phyloP scores from a whole-genome alignment of 306 rosid genomes.

The Trichosanthes truncata region DNA sequence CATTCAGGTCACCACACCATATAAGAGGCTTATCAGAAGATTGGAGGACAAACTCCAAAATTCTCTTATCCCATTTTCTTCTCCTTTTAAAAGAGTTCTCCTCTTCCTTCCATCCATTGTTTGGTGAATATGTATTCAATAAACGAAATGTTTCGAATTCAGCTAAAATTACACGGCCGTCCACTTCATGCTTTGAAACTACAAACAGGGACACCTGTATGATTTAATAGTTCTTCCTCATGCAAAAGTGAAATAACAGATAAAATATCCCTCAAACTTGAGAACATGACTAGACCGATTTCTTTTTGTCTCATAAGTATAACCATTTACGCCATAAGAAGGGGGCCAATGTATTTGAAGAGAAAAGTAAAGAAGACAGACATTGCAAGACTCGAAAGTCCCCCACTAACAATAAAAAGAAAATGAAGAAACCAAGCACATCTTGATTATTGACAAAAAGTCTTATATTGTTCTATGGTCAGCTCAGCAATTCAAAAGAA shows the following conservation, averaged over 20 bases:
- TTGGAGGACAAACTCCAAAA: constrained; percentile 65
- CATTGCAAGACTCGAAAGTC: background rate
- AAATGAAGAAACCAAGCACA: background rate
- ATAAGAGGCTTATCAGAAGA: constrained; percentile 84
- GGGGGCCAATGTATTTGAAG: background rate
- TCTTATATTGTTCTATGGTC: background rate
- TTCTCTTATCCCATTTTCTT: constrained; percentile 96
- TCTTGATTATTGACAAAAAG: background rate
- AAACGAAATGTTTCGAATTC: constrained; percentile 74
- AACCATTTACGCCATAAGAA: background rate
- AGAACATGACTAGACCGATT: background rate
- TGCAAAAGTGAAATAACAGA: background rate
- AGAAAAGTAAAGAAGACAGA: background rate
- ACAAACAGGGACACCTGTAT: constrained; percentile 12
- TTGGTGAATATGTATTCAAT: constrained; percentile 85
- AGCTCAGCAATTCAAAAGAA: background rate
- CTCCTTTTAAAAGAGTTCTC: constrained; percentile 82
- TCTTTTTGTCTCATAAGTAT: background rate
- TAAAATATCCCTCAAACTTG: background rate
- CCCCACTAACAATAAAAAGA: background rate
- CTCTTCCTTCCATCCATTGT: constrained; percentile 99
- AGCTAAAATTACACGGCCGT: constrained; percentile 86
- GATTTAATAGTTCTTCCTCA: background rate
- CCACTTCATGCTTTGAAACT: constrained; percentile 94
- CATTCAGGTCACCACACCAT: constrained; percentile 99